A percentile compares a stretch with the other conserved stretches of the same genome.
Evolutionary conservation across 179 eudicot genomes (phyloP).

Genomic region (Drosera spatulata): DNA sequence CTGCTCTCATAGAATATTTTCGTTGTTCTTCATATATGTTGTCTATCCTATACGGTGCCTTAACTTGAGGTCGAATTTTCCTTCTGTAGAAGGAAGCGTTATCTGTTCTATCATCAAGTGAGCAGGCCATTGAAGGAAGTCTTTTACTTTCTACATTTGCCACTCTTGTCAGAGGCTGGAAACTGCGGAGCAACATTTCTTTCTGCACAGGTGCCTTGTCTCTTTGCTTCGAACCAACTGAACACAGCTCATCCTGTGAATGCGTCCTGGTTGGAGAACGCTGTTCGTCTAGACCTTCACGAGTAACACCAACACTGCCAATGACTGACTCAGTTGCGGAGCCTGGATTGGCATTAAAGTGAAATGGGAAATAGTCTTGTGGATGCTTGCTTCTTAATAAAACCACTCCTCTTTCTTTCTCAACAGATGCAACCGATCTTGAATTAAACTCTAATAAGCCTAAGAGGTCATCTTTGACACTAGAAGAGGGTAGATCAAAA

Average conservation of each 20-base stretch:
- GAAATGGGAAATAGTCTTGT: slow-evolving; percentile 10
- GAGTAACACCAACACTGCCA: slow-evolving; percentile 14
- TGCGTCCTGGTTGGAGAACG: slow-evolving; percentile 21
- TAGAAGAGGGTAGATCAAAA: slow-evolving; percentile 17
- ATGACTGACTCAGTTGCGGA: slow-evolving; percentile 9
- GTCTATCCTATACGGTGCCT: slow-evolving; percentile 27
- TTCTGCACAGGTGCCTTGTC: slow-evolving; percentile 21
- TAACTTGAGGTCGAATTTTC: slow-evolving; percentile 16
- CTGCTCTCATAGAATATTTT: slow-evolving; percentile 23
- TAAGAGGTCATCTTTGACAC: slow-evolving; percentile 20
- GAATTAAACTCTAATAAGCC: slow-evolving; percentile 22
- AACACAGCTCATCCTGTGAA: slow-evolving; percentile 23
- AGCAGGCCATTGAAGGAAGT: slow-evolving; percentile 12
- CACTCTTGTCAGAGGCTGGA: slow-evolving; percentile 28
- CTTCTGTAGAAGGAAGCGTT: slow-evolving; percentile 2
- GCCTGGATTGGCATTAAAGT: slow-evolving; percentile 9
- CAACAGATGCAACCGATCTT: slow-evolving; percentile 16
- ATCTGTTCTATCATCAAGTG: no score
- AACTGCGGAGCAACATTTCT: slow-evolving; percentile 23
- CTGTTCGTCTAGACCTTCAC: slow-evolving; percentile 13
- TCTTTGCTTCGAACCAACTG: slow-evolving; percentile 19
- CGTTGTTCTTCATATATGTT: slow-evolving; percentile 21
- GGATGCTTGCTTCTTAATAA: slow-evolving; percentile 22
- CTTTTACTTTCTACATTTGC: slow-evolving; percentile 21
- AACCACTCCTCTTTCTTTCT: slow-evolving; percentile 36